These are phyloP conservation scores for Yamadazyma epiphylla DNA, from an alignment of 1,139 yeast species.

Conservation along the genomic window DNA sequence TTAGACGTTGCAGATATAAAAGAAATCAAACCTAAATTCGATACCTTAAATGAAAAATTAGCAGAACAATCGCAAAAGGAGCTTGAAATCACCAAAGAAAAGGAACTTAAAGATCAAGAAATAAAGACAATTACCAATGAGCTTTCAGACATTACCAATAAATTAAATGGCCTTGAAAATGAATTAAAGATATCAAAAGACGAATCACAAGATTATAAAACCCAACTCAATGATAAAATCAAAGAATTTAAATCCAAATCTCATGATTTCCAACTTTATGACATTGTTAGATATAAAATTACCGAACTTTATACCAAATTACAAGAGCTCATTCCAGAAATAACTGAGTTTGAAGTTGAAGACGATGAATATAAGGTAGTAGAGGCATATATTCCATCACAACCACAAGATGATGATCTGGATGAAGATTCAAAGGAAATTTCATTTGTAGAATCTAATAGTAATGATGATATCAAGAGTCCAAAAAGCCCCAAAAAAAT, in stretches of 20 bases:
- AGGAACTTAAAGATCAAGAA: neutral
- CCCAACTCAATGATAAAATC: neutral
- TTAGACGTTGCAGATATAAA: slow-evolving; percentile 4
- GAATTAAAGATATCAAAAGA: slow-evolving; percentile 2
- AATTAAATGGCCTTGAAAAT: neutral
- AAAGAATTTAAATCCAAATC: slow-evolving; percentile 3
- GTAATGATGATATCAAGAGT: slow-evolving; percentile 1
- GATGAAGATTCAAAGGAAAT: slow-evolving; percentile 3
- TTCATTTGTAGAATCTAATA: slow-evolving; percentile 1
- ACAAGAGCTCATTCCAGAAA: slow-evolving; percentile 7
- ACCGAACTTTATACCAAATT: slow-evolving; percentile 7
- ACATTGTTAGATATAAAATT: slow-evolving; percentile 9
- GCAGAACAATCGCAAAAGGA: slow-evolving; percentile 2
- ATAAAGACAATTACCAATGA: neutral
- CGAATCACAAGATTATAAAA: slow-evolving; percentile 1
- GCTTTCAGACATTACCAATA: neutral
- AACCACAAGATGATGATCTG: slow-evolving; percentile 1
- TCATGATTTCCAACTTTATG: slow-evolving; percentile 10
- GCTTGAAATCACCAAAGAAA: slow-evolving; percentile 1
- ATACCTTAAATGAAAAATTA: slow-evolving; percentile 2
- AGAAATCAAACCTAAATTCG: slow-evolving; percentile 1
- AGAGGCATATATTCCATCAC: too few species aligned
- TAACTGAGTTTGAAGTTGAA: slow-evolving; percentile 8
- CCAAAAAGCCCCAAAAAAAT: neutral
- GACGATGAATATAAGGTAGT: slow-evolving; percentile 7